These are phyloP conservation scores for Ceratorhiza oryzae-sativae DNA, from an alignment of 1,284 basidiomycete species.

Conservation along the genomic window DNA sequence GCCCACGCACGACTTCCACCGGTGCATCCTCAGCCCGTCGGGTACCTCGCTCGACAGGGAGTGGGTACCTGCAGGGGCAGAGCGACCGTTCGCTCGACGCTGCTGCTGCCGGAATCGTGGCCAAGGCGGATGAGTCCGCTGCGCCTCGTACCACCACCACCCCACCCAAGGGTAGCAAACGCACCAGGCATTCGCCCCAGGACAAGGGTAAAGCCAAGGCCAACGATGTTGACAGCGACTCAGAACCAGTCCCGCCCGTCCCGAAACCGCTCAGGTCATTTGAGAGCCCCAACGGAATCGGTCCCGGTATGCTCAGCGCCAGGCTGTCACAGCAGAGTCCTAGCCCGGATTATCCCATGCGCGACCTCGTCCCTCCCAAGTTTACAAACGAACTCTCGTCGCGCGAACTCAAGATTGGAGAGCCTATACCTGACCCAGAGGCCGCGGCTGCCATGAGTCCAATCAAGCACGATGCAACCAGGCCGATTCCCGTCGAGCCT, in stretches of 20 bases:
- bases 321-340: not conserved
- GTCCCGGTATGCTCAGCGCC: not conserved
- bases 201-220: not conserved
- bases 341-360: not conserved
- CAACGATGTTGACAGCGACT: not conserved
- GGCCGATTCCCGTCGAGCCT: slow-evolving; percentile 69
- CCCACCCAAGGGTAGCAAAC: slow-evolving; percentile 8
- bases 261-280: not conserved
- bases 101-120: slow-evolving; percentile 14
- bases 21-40: slow-evolving; percentile 16
- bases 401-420: slow-evolving; percentile 27
- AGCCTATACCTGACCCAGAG: slow-evolving; percentile 53
- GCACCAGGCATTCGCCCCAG: not conserved
- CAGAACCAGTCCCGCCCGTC: not conserved
- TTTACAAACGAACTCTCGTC: not conserved
- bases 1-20: slow-evolving; percentile 28
- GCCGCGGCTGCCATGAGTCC: slow-evolving; percentile 77
- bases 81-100: slow-evolving; percentile 32
- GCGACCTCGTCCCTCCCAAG: not conserved
- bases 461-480: slow-evolving; percentile 64
- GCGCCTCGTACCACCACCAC: not conserved
- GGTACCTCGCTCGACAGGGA: slow-evolving; percentile 9
- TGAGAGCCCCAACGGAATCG: not conserved
- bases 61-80: slow-evolving; percentile 26
- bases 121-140: too few species aligned